Conservation (phyloP, 2,329 filamentous ascomycete species). For the Didymella segeticola region DNA sequence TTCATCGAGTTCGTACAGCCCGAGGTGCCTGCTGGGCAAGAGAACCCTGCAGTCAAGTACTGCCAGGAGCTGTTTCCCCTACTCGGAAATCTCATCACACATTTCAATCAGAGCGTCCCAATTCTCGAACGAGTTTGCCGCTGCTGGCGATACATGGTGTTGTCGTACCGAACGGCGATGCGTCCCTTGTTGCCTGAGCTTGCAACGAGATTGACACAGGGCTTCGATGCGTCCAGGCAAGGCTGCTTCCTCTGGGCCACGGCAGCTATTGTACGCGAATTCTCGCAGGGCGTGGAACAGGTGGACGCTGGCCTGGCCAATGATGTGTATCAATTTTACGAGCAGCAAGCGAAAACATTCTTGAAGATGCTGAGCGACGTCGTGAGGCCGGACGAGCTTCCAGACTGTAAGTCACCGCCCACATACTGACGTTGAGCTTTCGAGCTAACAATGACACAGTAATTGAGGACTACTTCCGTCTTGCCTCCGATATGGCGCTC, state of each 20-base stretch:
- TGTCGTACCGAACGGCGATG: conserved; percentile 91
- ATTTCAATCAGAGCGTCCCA: conserved; percentile 83
- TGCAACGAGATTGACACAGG: conserved; percentile 84
- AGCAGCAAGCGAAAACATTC: conserved; percentile 89
- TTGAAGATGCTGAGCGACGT: conserved; percentile 87
- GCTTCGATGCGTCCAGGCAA: conserved; percentile 85
- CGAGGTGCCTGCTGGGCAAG: conserved; percentile 69
- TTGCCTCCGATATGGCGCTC: conserved; percentile 87
- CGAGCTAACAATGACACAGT: conserved; percentile 56
- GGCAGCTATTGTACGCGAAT: conserved; percentile 91
- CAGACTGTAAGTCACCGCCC: conserved; percentile 60
- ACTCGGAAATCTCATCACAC: conserved; percentile 83
- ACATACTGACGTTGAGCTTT: conserved; percentile 13
- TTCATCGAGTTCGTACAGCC: conserved; percentile 84
- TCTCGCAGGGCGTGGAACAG: conserved; percentile 86
- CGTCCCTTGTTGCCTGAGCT: conserved; percentile 82
- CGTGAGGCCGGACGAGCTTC: conserved; percentile 72
- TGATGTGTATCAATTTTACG: conserved; percentile 92
- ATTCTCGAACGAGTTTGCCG: conserved; percentile 93
- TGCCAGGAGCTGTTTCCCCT: conserved; percentile 94
- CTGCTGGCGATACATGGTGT: conserved; percentile 96
- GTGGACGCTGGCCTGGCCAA: conserved; percentile 83
- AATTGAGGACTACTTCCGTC: conserved; percentile 95
- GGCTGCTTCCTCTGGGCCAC: conserved; percentile 99
- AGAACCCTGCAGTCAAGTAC: conserved; percentile 93